Percentiles rank a stretch among this genome's conserved stretches.
These are phyloP conservation scores for Xylaria sp. DNA, from an alignment of 2,329 filamentous ascomycete genomes.

Conservation along the genomic window DNA sequence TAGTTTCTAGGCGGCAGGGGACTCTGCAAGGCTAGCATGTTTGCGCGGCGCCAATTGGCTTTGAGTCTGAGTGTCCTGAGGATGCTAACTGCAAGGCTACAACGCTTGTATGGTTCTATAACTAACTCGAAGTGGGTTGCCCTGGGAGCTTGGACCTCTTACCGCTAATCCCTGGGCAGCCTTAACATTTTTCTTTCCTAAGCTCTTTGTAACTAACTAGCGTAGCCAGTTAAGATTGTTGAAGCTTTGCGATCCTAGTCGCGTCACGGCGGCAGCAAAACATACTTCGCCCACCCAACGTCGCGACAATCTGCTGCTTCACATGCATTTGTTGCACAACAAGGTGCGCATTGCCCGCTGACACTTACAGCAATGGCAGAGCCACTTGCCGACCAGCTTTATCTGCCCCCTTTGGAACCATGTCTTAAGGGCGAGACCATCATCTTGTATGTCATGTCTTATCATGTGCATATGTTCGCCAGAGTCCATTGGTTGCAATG, in stretches of 20 bases:
- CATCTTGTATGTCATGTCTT: conserved; percentile 72
- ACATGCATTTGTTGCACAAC: conserved; percentile 48
- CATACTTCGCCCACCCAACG: conserved; percentile 21
- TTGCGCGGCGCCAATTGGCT: conserved; percentile 5
- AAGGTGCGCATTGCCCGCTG: conserved; percentile 54
- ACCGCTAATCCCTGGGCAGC: neutral
- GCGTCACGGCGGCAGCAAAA: conserved; percentile 30
- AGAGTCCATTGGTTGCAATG: neutral
- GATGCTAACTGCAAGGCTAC: conserved; percentile 18
- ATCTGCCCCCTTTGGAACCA: conserved; percentile 85
- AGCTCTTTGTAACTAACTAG: neutral
- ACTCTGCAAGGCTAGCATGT: conserved; percentile 11
- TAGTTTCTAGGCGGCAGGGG: conserved; percentile 13
- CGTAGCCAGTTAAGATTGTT: conserved; percentile 16
- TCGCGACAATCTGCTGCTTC: conserved; percentile 38
- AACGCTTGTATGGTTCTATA: neutral
- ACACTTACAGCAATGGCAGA: conserved; percentile 72
- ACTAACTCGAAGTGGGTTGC: conserved; percentile 14
- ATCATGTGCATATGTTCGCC: neutral
- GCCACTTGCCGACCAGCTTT: conserved; percentile 73
- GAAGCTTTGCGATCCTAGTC: conserved; percentile 37
- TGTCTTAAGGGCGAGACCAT: conserved; percentile 83
- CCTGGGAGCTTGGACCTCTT: conserved; percentile 27
- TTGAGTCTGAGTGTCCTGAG: too few species aligned
- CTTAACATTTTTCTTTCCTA: conserved; percentile 1